Conservation (phyloP, 2,329 filamentous ascomycete species). For the Colletotrichum higginsianum region DNA sequence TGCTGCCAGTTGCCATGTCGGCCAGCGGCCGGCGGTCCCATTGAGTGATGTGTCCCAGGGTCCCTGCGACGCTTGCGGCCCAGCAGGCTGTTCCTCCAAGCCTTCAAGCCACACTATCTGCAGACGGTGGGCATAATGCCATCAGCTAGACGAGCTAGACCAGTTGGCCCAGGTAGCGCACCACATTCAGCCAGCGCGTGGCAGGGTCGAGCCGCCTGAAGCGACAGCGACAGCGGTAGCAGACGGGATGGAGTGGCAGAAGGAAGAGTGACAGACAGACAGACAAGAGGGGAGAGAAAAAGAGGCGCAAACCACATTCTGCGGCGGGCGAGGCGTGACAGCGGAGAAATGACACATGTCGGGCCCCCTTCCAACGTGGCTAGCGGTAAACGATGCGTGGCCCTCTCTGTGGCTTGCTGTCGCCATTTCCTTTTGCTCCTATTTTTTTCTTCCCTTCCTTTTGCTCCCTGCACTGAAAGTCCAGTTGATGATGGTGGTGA, state of each 20-base stretch:
- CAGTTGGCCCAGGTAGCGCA: neutral
- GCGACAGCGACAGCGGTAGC: slow-evolving; percentile 5
- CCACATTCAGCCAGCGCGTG: neutral
- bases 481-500: neutral
- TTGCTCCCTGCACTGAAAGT: neutral
- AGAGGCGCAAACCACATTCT: neutral
- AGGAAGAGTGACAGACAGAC: neutral
- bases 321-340: slow-evolving; percentile 20
- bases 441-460: neutral
- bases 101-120: neutral
- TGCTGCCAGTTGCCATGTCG: neutral
- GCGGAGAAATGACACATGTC: slow-evolving; percentile 31
- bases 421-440: neutral
- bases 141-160: neutral
- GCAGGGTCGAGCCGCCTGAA: slow-evolving; percentile 15
- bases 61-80: slow-evolving; percentile 36
- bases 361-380: slow-evolving; percentile 39
- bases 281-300: neutral
- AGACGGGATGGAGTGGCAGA: no score
- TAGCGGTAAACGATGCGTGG: slow-evolving; percentile 33
- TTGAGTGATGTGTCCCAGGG: neutral
- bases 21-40: neutral
- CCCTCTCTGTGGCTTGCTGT: neutral
- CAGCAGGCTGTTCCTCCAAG: slow-evolving; percentile 6
- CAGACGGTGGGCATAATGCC: neutral